Conservation (phyloP, 1,284 basidiomycete species). For the Papiliotrema nemorosa region DNA sequence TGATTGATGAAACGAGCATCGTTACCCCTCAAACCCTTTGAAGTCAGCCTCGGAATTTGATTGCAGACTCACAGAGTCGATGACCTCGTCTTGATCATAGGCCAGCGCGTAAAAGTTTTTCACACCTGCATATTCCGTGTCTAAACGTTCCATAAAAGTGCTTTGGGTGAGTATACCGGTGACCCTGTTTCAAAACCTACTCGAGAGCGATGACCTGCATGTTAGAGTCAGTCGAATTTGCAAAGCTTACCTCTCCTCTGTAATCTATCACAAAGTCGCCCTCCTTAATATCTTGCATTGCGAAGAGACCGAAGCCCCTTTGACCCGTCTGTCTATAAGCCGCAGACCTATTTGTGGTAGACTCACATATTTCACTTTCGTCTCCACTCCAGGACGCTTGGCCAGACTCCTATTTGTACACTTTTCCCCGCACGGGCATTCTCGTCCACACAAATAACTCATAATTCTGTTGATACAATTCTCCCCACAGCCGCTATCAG, state of each 20-base stretch:
- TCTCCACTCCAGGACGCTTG: constrained; percentile 32
- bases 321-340: constrained; percentile 42
- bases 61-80: constrained; percentile 48
- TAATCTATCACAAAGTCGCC: constrained; percentile 53
- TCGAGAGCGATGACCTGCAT: constrained; percentile 31
- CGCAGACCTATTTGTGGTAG: neutral
- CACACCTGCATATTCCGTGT: constrained; percentile 36
- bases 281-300: constrained; percentile 44
- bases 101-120: constrained; percentile 52
- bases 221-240: neutral
- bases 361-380: constrained; percentile 44
- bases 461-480: constrained; percentile 52
- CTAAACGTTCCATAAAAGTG: constrained; percentile 42
- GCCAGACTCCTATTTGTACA: constrained; percentile 42
- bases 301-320: constrained; percentile 51
- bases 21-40: constrained; percentile 50
- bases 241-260: constrained; percentile 47
- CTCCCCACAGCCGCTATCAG: constrained; percentile 45
- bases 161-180: constrained; percentile 12
- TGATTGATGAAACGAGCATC: constrained; percentile 53
- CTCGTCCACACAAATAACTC: constrained; percentile 51
- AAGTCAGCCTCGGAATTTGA: neutral
- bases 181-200: constrained; percentile 15
- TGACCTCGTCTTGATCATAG: constrained; percentile 52
- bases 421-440: constrained; percentile 48